Percentiles rank a stretch among this genome's conserved stretches.
These are phyloP conservation scores for Diaporthe vaccinii DNA, from an alignment of 2,329 filamentous ascomycete species.

Conservation along the genomic window DNA sequence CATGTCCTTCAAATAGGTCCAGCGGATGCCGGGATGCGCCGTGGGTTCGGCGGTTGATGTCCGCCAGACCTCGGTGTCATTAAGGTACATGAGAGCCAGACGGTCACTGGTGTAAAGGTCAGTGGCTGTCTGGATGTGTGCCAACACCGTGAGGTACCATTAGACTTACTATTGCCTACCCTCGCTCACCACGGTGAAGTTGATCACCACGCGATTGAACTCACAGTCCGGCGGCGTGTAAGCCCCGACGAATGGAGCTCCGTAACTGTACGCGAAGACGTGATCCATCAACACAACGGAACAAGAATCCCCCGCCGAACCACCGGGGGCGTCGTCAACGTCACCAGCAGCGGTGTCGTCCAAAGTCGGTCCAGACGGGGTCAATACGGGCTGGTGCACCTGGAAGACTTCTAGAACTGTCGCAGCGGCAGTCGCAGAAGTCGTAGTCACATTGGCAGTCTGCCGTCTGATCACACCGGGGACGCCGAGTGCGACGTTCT, in stretches of 20 bases:
- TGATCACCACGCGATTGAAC: constrained; percentile 82
- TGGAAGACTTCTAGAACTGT: constrained; percentile 74
- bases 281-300: constrained; percentile 76
- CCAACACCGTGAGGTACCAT: not conserved
- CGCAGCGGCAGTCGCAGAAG: constrained; percentile 45
- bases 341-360: constrained; percentile 45
- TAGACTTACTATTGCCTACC: constrained; percentile 73
- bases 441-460: constrained; percentile 38
- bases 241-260: constrained; percentile 78
- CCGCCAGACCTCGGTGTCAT: constrained; percentile 84
- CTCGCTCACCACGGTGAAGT: constrained; percentile 79
- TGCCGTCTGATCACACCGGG: constrained; percentile 34
- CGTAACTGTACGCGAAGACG: constrained; percentile 80
- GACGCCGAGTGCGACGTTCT: constrained; percentile 12
- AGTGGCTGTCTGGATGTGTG: constrained; percentile 2
- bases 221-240: constrained; percentile 77
- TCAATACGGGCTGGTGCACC: constrained; percentile 75
- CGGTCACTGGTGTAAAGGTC: constrained; percentile 64
- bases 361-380: constrained; percentile 57
- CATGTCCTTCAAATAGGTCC: constrained; percentile 85
- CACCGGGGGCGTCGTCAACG: not conserved
- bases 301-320: constrained; percentile 53
- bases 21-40: constrained; percentile 73
- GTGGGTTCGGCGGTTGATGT: constrained; percentile 88
- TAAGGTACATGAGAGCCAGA: constrained; percentile 80